Evolutionary conservation across 2,329 filamentous ascomycete genomes (phyloP), one percentile per base, ranked within the genome.

Genomic region (Xylogone sp.): DNA sequence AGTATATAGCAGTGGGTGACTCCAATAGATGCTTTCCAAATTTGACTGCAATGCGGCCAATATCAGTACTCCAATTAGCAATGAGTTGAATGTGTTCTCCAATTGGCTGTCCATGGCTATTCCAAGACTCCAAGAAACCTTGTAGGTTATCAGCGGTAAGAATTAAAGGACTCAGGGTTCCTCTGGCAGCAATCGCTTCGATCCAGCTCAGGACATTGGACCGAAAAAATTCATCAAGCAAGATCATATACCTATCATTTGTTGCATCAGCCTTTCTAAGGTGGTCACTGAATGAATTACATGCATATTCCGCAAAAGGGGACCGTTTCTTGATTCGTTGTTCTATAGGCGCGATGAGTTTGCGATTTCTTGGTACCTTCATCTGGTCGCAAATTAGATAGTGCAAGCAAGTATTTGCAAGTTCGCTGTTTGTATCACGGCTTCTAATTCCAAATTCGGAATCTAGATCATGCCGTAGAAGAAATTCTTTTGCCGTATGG

Each of bases 1-100:
- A 52, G 48, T 68, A 61, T 16, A 71, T 69, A 8, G 68, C 64
- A 1, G 65, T 65, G 18, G 68, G 68, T 18, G 59, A 67, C 9
- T 51, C 46, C 4, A 62, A 50, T 1, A 71, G 59, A 50, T 64
- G 58, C 7, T 48, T 50, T 2, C 61, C 55, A 44, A 71, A 71
- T 48, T 66, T 69, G 39, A 62, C 65, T 20, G 56, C 54, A 5
- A 71, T 54, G 24, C 66, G 60, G 20, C 63, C 62, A 20, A 71
- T 53, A 49, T 71, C 68, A 13, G 46, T 62, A 7, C 62, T 56
- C 65, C 67, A 70, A 21, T 45, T 48, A 27, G 24, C 24, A 27
- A 27, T 10, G 24, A 27, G 24, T 27, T 27, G 24, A 27, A 27
- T 6, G 24, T 27, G 24, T 42, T 65, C 62, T n/a, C 67, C 44